Percentiles rank a stretch among this genome's conserved stretches.
Evolutionary conservation across 805 yeast species (phyloP).

Genomic region (Hanseniaspora mollemarum): DNA sequence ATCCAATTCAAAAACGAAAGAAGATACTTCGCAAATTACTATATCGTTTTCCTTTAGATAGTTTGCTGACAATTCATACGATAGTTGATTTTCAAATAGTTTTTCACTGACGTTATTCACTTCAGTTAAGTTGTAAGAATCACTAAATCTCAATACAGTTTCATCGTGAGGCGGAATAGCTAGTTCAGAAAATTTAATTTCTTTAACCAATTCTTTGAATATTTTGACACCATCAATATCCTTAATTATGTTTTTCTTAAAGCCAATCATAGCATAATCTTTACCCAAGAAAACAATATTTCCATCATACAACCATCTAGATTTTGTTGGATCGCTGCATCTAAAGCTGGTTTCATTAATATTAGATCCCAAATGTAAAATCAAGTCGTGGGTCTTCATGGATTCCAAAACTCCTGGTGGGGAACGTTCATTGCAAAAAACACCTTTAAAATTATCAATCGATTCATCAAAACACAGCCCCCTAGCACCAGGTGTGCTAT

Average conservation of each 20-base stretch:
- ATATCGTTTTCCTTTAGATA: constrained; percentile 53
- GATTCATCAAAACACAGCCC: constrained; percentile 56
- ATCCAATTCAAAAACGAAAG: constrained; percentile 65
- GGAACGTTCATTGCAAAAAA: constrained; percentile 48
- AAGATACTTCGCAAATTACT: constrained; percentile 72
- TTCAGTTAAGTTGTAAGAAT: neutral
- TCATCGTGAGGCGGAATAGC: neutral
- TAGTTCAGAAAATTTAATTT: constrained; percentile 29
- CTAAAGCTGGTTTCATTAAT: constrained; percentile 40
- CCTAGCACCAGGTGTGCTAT: constrained; percentile 57
- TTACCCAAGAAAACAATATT: constrained; percentile 14
- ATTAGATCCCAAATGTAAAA: constrained; percentile 59
- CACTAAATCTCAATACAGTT: constrained; percentile 6
- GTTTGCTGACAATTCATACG: constrained; percentile 38
- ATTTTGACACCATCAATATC: constrained; percentile 43
- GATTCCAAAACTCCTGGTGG: constrained; percentile 35
- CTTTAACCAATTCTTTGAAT: constrained; percentile 33
- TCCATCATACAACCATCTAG: constrained; percentile 5
- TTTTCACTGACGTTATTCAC: constrained; percentile 3
- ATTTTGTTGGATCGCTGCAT: neutral
- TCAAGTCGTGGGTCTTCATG: constrained; percentile 50
- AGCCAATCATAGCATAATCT: constrained; percentile 16
- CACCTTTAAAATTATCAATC: constrained; percentile 54
- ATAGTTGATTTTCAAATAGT: constrained; percentile 30
- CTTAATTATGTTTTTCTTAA: constrained; percentile 19